Evolutionary conservation across 2,329 filamentous ascomycete genomes (phyloP).

Genomic region (Periconia sp.): DNA sequence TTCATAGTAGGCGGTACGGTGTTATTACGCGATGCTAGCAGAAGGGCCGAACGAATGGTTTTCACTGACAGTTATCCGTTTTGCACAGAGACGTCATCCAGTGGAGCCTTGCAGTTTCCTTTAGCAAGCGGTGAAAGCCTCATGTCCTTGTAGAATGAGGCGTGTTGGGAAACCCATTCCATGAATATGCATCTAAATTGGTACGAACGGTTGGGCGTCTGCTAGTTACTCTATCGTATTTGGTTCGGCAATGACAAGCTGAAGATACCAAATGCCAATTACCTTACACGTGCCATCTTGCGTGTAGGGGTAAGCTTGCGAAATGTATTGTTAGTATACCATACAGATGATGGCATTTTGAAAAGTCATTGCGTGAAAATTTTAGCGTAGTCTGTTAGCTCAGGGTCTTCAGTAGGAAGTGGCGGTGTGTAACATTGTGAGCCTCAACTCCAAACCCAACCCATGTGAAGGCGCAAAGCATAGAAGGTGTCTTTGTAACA

Average conservation of each 20-base stretch:
- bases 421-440: neutral
- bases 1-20: neutral
- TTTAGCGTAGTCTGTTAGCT: neutral
- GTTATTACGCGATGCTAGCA: neutral
- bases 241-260: neutral
- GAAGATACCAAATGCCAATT: neutral
- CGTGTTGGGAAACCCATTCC: neutral
- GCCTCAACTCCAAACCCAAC: neutral
- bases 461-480: neutral
- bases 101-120: neutral
- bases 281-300: neutral
- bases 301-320: neutral
- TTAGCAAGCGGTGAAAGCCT: slow-evolving; percentile 1
- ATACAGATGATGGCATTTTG: neutral
- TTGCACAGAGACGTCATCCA: neutral
- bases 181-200: neutral
- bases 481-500: neutral
- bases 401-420: neutral
- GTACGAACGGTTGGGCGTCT: slow-evolving; percentile 1
- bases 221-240: neutral
- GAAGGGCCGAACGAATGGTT: neutral
- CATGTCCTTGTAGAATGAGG: neutral
- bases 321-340: neutral
- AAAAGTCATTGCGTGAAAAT: neutral
- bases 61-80: neutral